Evolutionary conservation across 257 asterid genomes (phyloP), one percentile per base, ranked within the genome.

Genomic region (Plantago ovata): DNA sequence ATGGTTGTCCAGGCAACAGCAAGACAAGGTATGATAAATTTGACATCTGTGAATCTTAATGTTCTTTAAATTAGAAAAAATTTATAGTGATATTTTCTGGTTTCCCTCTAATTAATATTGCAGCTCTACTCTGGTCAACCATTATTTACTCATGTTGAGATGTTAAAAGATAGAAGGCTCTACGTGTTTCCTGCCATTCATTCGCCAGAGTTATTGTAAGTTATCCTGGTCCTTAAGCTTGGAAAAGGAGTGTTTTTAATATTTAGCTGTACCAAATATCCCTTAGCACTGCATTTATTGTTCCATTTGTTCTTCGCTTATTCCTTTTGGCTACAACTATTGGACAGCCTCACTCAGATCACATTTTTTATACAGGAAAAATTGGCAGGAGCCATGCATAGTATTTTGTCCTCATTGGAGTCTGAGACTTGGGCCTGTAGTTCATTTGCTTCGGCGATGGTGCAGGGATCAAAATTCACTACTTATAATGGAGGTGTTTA

Each of bases 371-470:
- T 58, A 38, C 46, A 75, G 90, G 73, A 75, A 62, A 76, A 75
- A 40, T 57, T 87, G 93, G 95, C 88, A 92, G 84, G 98, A 92
- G 69, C 96, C 96, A 36, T 92, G 98, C 77, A 73, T 92, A 60
- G 86, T 81, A 53, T 77, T 92, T 67, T 92, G 94, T 77, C 94
- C 96, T 70, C 94, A 87, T 69, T 92, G 98, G 96, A 87, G 84
- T 74, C 77, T 92, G 61, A 86, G 98, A 66, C 78, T 87, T 15
- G 98, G 98, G 51, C 94, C 98, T 50, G 89, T 71, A 70, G 80
- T 75, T 64, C 98, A 85, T 78, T 69, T 92, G 72, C 85, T 92
- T 38, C 84, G 62, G 4, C 79, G 85, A 38, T 92, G 98, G 98
- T 66, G 76, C 70, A 64, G 67, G 20, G 88, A 92, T 79, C 75